Conservation (phyloP, 2,329 filamentous ascomycete species). For the Neonectria hederae region DNA sequence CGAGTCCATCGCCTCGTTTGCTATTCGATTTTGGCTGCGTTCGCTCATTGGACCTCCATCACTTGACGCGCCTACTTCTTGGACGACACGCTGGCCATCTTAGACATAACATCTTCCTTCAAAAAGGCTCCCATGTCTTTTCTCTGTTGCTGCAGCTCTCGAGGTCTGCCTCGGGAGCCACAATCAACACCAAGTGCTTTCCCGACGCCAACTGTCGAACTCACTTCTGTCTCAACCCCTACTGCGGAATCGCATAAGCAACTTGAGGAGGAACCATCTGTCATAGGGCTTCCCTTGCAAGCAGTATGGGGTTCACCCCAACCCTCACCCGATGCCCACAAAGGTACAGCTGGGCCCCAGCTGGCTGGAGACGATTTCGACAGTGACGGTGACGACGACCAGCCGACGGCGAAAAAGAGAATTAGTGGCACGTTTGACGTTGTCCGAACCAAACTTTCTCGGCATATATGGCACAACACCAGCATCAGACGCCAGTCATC, state of each 20-base stretch:
- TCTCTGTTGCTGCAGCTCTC: conserved; percentile 39
- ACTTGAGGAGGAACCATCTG: not conserved
- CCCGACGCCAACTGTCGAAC: conserved; percentile 15
- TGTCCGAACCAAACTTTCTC: conserved; percentile 56
- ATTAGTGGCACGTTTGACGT: conserved; percentile 54
- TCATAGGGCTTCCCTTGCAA: conserved; percentile 27
- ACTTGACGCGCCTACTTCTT: conserved; percentile 24
- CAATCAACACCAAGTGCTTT: not conserved
- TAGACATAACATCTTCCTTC: not conserved
- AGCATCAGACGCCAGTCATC: conserved; percentile 52
- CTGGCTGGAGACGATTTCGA: conserved; percentile 52
- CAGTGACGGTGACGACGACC: conserved; percentile 53
- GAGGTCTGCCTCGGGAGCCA: conserved; percentile 9
- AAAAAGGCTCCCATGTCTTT: conserved; percentile 27
- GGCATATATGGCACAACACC: conserved; percentile 57
- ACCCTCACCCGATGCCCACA: not conserved
- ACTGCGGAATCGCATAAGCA: not conserved
- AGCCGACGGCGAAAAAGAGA: conserved; percentile 36
- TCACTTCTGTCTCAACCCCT: not conserved
- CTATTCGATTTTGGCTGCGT: conserved; percentile 11
- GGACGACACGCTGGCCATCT: conserved; percentile 15
- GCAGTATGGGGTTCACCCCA: conserved; percentile 21
- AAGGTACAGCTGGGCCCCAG: conserved; percentile 31
- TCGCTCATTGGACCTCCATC: conserved; percentile 16
- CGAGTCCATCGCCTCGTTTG: conserved; percentile 6